Evolutionary conservation across 441 rosid genomes (phyloP), one percentile per base, ranked within the genome.

Genomic region (Corymbia calophylla): DNA sequence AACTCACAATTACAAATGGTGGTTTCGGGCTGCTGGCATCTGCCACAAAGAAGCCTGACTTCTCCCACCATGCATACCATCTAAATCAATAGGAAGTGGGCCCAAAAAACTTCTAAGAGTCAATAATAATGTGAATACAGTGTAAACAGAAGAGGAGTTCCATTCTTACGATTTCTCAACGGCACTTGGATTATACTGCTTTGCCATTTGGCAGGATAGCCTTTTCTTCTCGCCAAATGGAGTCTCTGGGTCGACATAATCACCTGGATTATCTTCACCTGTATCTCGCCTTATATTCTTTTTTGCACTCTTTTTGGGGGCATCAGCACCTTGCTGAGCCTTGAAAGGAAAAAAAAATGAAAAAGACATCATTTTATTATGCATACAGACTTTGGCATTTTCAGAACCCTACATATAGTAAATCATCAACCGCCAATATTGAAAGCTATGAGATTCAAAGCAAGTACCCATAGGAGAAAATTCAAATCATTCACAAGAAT

Each of bases 31-130:
- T 96, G 92, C 91, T 92, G 62, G 95, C 94, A 91, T 97, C 98
- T 29, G 98, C 99, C 84, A 88, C 91, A 89, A 95, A 98, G 89
- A 92, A 93, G 29, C 94, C 96, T 13, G 95, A 94, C 88, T 94
- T 94, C 91, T 97, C 99, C 99, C 99, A 98, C 98, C 99, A 98
- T 0, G 93, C 92, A 91, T 97, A 98, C 99, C 99, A 98, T 88
- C 99, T 98, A 91, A 84, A 82, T 68, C 87, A 62, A 87, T 88
- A 89, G 12, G 44, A 31, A 70, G 48, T 35, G 47, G 81, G 8
- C 19, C 81, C 47, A 35, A 35, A 35, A 68, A 31, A 18, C 2
- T 32, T 35, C 21, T 32, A 35, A 70, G 25, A 35, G 39, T 18
- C 39, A 35, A 70, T 35, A 32, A 70, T 32, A 5, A 70, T 18